phyloP scores from a whole-genome alignment of 2,329 filamentous ascomycete genomes.

The Penicillium psychrosexuale region DNA sequence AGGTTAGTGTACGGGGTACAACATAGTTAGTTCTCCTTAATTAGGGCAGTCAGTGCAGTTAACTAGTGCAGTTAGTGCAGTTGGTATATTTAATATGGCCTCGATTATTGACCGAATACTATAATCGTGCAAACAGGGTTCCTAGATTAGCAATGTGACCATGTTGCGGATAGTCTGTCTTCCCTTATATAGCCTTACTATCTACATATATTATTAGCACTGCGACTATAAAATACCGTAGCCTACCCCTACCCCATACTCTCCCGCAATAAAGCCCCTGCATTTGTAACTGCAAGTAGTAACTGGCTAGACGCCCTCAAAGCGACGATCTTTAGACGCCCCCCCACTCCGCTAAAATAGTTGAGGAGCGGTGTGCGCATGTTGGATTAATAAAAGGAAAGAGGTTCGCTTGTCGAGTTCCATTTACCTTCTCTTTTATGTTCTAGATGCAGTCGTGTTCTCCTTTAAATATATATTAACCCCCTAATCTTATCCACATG shows the following conservation, averaged over 20 bases:
- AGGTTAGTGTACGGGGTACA: neutral
- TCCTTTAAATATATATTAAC: slow-evolving; percentile 10
- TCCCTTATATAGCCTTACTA: neutral
- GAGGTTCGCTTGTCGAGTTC: neutral
- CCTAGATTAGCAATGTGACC: neutral
- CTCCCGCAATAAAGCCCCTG: slow-evolving; percentile 8
- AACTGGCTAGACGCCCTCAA: neutral
- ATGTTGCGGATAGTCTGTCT: neutral
- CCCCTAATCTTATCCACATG: slow-evolving; percentile 18
- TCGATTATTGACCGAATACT: neutral
- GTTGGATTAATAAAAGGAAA: neutral
- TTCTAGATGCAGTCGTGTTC: slow-evolving; percentile 13
- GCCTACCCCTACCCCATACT: neutral
- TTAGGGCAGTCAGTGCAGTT: neutral
- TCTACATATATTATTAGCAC: neutral
- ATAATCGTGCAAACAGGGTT: neutral
- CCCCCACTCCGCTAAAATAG: slow-evolving; percentile 11
- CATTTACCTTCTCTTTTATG: neutral
- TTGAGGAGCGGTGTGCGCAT: slow-evolving; percentile 15
- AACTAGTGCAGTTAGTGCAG: neutral
- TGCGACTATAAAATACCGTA: neutral
- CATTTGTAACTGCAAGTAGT: slow-evolving; percentile 16
- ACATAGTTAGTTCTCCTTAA: too few relatives aligned
- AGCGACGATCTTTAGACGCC: slow-evolving; percentile 7
- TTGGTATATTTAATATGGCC: neutral